A percentile compares a stretch with the other conserved stretches of the same genome.
These are phyloP conservation scores for Pyrus bretschneideri DNA, from an alignment of 306 rosid species.

Conservation along the genomic window DNA sequence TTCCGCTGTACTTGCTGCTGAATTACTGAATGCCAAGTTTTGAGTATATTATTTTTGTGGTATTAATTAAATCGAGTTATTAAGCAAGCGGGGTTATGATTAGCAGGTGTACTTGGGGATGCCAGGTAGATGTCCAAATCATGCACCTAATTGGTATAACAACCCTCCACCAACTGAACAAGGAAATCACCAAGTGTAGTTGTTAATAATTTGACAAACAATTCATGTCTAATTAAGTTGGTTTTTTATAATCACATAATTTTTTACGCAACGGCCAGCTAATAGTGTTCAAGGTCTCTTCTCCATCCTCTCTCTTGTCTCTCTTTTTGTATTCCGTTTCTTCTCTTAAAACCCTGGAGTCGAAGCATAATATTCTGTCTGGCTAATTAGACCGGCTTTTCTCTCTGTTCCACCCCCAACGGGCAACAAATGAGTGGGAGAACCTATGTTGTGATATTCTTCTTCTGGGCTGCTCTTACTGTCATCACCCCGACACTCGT, in stretches of 20 bases:
- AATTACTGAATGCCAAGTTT: background rate
- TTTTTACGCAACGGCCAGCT: slow-evolving; percentile 53
- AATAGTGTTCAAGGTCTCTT: slow-evolving; percentile 18
- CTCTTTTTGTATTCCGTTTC: background rate
- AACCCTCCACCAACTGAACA: slow-evolving; percentile 66
- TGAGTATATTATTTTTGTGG: background rate
- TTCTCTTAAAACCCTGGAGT: slow-evolving; percentile 4
- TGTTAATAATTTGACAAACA: slow-evolving; percentile 5
- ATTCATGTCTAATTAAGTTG: slow-evolving; percentile 8
- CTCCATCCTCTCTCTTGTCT: background rate
- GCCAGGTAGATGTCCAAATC: slow-evolving; percentile 34
- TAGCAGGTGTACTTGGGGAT: slow-evolving; percentile 7
- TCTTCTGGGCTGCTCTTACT: slow-evolving; percentile 73
- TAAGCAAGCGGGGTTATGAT: background rate
- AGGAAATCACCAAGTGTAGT: slow-evolving; percentile 31
- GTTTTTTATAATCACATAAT: slow-evolving; percentile 17
- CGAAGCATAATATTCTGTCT: background rate
- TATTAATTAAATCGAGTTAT: background rate
- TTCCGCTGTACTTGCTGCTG: slow-evolving; percentile 4
- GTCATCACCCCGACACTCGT: slow-evolving; percentile 72
- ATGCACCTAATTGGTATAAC: slow-evolving; percentile 37
- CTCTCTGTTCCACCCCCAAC: background rate
- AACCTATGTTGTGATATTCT: slow-evolving; percentile 61
- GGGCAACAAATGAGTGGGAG: slow-evolving; percentile 52
- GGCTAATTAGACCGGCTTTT: background rate